These are phyloP conservation scores for Colletotrichum trifolii DNA, from an alignment of 2,329 filamentous ascomycete genomes.

Conservation along the genomic window DNA sequence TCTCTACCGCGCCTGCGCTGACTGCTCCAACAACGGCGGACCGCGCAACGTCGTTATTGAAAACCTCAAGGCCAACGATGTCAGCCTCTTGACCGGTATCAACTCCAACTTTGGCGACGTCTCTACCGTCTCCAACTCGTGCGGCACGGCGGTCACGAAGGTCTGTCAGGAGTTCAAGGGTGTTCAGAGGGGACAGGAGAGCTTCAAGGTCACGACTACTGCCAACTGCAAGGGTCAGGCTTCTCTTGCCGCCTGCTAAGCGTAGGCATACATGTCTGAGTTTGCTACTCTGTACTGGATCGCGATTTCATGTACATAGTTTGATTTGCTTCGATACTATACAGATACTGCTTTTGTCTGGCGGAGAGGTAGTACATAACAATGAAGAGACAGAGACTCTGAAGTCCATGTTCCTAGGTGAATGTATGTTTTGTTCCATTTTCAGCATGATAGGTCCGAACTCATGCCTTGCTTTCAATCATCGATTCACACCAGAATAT, in stretches of 20 bases:
- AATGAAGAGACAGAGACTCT: too few relatives aligned
- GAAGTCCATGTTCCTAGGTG: too few relatives aligned
- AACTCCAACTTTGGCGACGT: constrained; percentile 50
- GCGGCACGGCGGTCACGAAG: constrained; percentile 19
- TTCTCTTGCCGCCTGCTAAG: constrained; percentile 9
- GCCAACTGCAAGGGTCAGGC: constrained; percentile 27
- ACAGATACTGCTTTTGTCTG: too few relatives aligned
- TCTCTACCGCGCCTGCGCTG: constrained; percentile 55
- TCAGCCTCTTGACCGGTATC: constrained; percentile 50
- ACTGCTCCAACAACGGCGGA: constrained; percentile 46
- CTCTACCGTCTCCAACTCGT: constrained; percentile 35
- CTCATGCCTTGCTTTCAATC: too few relatives aligned
- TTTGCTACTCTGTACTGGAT: too few relatives aligned
- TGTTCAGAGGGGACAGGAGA: constrained; percentile 22
- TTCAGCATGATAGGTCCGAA: too few relatives aligned
- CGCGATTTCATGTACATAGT: too few relatives aligned
- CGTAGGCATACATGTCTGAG: background rate
- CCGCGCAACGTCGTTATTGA: constrained; percentile 2
- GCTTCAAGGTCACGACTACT: constrained; percentile 26
- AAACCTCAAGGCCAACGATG: constrained; percentile 8
- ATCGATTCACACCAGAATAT: too few relatives aligned
- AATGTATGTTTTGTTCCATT: too few relatives aligned
- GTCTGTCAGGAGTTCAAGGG: constrained; percentile 34
- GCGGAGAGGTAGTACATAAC: too few relatives aligned
- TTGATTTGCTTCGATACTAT: too few relatives aligned